A percentile compares a stretch with the other conserved stretches of the same genome.
Conservation (phyloP, 345 rosid species). For the Ceriops tagal region DNA sequence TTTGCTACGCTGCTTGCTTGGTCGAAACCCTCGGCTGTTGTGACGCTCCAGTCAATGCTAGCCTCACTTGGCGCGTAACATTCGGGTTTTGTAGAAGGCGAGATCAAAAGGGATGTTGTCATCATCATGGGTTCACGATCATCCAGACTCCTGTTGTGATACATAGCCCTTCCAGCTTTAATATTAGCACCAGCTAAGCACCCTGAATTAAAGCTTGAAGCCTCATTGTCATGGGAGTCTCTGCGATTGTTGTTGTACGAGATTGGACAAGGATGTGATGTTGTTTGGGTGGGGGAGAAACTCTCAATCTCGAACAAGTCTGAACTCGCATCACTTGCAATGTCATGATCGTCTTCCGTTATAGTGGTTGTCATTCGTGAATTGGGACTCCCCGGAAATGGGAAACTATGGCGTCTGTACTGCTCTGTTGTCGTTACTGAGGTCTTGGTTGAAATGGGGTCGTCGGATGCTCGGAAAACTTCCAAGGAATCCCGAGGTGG, state of each 20-base stretch:
- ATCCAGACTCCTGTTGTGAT: slow-evolving; percentile 25
- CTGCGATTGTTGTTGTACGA: slow-evolving; percentile 25
- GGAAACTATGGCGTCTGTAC: slow-evolving; percentile 25
- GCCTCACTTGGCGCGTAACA: slow-evolving; percentile 87
- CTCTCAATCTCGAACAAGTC: slow-evolving; percentile 97
- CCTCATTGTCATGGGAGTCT: slow-evolving; percentile 76
- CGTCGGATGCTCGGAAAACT: slow-evolving; percentile 40
- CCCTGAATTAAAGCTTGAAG: slow-evolving; percentile 24
- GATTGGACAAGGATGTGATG: slow-evolving; percentile 19
- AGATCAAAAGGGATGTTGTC: slow-evolving; percentile 17
- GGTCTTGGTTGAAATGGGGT: slow-evolving; percentile 13
- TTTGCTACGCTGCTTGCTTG: slow-evolving; percentile 39
- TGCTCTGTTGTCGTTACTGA: slow-evolving; percentile 1
- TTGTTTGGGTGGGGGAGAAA: slow-evolving; percentile 70
- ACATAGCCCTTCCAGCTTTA: slow-evolving; percentile 5
- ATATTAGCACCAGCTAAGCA: slow-evolving; percentile 1
- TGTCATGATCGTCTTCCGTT: slow-evolving; percentile 44
- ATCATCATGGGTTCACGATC: slow-evolving; percentile 13
- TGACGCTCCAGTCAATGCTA: slow-evolving; percentile 89
- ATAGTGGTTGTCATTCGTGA: slow-evolving; percentile 11
- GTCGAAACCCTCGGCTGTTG: slow-evolving; percentile 65
- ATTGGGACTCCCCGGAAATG: slow-evolving; percentile 37
- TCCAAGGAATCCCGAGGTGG: slow-evolving; percentile 58
- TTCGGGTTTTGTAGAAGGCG: slow-evolving; percentile 32
- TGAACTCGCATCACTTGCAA: slow-evolving; percentile 84